Evolutionary conservation across 2,329 filamentous ascomycete genomes (phyloP), one percentile per base, ranked within the genome.

Genomic region (Cordyceps militaris): DNA sequence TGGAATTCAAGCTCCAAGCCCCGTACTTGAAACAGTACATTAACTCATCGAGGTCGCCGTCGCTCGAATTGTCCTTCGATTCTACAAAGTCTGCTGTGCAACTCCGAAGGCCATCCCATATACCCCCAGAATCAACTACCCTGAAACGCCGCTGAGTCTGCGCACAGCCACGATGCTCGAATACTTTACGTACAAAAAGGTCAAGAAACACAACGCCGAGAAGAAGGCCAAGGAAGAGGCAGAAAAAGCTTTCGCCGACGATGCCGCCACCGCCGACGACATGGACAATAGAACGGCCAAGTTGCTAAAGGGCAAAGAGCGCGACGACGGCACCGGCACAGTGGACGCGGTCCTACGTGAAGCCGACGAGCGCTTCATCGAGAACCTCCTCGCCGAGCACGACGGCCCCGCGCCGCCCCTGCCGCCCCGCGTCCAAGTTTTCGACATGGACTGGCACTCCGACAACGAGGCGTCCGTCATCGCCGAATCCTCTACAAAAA

Each of bases 181-280:
- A 69, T 86, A 83, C 69, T 80, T 86, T 63, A 72, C 76, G 36
- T 81, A 79, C 73, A 85, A 81, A 68, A 86, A 85, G 68, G 73
- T 78, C 66, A 86, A 85, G 73, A 83, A 85, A 70, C 72, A 80
- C 67, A 77, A 75, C 64, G 77, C 73, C 2, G 75, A 82, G 59
- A 80, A 82, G 60, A 71, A 70, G 16, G 69, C 68, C 28, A 65
- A 67, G 47, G 63, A 67, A 23, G 61, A 68, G 8, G 61, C 60
- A 10, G 63, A 63, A 13, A 63, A 63, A 13, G 60, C 67, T 54
- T 61, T 62, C 40, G 63, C 64, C 13, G 59, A 61, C 21, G 56
- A 58, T 43, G 63, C 71, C 13, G 63, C 69, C 13, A 60, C 57
- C 0, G 65, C 67, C 14, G 61, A 72, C n/a, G 57, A 64, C 11